These are phyloP conservation scores for Debaryomyces subglobosus DNA, from an alignment of 1,139 yeast species.

Conservation along the genomic window DNA sequence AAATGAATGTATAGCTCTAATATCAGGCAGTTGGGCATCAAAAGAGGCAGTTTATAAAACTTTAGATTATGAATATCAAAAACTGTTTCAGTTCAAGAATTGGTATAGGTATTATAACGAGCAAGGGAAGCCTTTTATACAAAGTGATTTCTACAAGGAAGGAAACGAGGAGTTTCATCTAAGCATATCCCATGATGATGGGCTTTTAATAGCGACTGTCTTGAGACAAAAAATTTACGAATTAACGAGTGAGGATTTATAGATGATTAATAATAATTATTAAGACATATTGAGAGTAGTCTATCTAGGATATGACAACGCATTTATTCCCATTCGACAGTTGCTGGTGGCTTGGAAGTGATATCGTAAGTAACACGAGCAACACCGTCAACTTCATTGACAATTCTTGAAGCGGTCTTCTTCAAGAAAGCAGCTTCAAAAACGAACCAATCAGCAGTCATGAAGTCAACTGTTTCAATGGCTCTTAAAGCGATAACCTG, in stretches of 20 bases:
- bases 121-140: slow-evolving; percentile 44
- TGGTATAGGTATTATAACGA: slow-evolving; percentile 57
- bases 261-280: not conserved
- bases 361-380: slow-evolving; percentile 99
- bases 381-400: slow-evolving; percentile 97
- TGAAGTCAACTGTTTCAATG: slow-evolving; percentile 94
- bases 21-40: slow-evolving; percentile 72
- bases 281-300: not conserved
- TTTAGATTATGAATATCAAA: slow-evolving; percentile 52
- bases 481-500: slow-evolving; percentile 99
- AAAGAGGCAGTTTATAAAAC: slow-evolving; percentile 78
- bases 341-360: slow-evolving; percentile 98
- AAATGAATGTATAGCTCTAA: slow-evolving; percentile 29
- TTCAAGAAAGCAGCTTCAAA: slow-evolving; percentile 93
- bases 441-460: slow-evolving; percentile 99
- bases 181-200: slow-evolving; percentile 70
- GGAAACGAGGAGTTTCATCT: slow-evolving; percentile 54
- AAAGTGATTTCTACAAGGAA: slow-evolving; percentile 30
- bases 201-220: slow-evolving; percentile 52
- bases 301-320: not conserved
- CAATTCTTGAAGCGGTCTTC: slow-evolving; percentile 92
- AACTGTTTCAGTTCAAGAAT: slow-evolving; percentile 53
- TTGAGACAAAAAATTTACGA: slow-evolving; percentile 37
- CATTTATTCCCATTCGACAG: slow-evolving; percentile 95
- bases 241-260: slow-evolving; percentile 7